Conservation (phyloP, 148 eudicot genomes). For the Rheum nobile region DNA sequence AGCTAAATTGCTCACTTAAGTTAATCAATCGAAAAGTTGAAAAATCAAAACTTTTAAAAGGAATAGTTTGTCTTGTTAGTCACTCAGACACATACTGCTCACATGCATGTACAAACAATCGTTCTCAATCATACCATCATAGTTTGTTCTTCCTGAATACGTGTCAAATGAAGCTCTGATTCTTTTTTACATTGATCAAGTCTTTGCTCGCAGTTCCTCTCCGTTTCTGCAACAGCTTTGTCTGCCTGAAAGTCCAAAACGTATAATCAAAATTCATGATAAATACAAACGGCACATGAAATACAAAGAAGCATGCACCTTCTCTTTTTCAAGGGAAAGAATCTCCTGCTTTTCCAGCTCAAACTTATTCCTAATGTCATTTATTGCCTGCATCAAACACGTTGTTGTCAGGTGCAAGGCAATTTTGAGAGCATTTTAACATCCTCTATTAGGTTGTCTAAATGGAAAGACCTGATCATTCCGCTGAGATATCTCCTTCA, state of each 20-base stretch:
- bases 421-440: not conserved
- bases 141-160: slow-evolving; percentile 68
- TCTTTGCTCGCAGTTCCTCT: slow-evolving; percentile 46
- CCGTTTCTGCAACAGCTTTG: slow-evolving; percentile 55
- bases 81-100: not conserved
- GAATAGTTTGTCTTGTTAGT: not conserved
- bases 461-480: slow-evolving; percentile 66
- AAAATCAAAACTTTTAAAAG: not conserved
- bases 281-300: not conserved
- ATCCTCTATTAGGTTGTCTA: not conserved
- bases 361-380: slow-evolving; percentile 78
- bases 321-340: slow-evolving; percentile 66
- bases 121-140: slow-evolving; percentile 38
- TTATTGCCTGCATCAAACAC: slow-evolving; percentile 61
- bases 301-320: slow-evolving; percentile 37
- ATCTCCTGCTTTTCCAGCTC: slow-evolving; percentile 83
- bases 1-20: not conserved
- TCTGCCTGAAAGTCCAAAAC: slow-evolving; percentile 51
- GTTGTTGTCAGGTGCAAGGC: slow-evolving; percentile 1
- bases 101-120: not conserved
- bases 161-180: slow-evolving; percentile 35
- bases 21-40: not conserved
- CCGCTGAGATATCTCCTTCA: slow-evolving; percentile 88
- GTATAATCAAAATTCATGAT: slow-evolving; percentile 6
- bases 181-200: slow-evolving; percentile 63